These are phyloP conservation scores for Medicago lupulina DNA, from an alignment of 306 rosid species.

Conservation along the genomic window DNA sequence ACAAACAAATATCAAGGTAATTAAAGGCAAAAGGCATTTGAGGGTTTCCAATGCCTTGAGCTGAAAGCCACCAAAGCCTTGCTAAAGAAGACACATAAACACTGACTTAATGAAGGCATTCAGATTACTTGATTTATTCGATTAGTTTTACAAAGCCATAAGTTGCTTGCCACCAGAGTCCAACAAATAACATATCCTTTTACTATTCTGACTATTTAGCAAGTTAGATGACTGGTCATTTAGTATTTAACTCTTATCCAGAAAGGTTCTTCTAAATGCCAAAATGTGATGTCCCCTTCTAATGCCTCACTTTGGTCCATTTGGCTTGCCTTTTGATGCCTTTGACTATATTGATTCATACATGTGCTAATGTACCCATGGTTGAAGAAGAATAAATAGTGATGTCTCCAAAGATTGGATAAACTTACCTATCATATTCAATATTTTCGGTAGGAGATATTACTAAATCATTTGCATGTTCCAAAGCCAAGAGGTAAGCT, in stretches of 20 bases:
- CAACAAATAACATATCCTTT: background rate
- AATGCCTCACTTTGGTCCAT: background rate
- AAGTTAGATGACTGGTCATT: slow-evolving; percentile 23
- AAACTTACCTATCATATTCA: slow-evolving; percentile 86
- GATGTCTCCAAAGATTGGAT: slow-evolving; percentile 37
- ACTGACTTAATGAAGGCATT: background rate
- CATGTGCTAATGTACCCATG: slow-evolving; percentile 18
- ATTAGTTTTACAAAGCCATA: slow-evolving; percentile 13
- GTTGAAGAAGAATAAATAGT: slow-evolving; percentile 29
- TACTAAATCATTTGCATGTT: slow-evolving; percentile 70
- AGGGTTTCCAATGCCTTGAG: slow-evolving; percentile 1
- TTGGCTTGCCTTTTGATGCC: background rate
- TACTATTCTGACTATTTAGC: slow-evolving; percentile 14
- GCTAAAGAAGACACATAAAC: slow-evolving; percentile 1
- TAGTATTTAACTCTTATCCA: background rate
- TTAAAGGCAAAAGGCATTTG: slow-evolving; percentile 25
- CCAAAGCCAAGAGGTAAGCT: slow-evolving; percentile 92
- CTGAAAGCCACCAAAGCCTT: slow-evolving; percentile 20
- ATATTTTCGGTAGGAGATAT: slow-evolving; percentile 80
- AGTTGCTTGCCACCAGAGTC: background rate
- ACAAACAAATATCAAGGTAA: slow-evolving; percentile 18
- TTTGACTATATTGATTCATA: slow-evolving; percentile 27
- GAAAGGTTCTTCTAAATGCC: background rate
- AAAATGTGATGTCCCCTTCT: background rate
- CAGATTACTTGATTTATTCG: background rate